Conservation (phyloP, 169 alveolate genomes). For the Eimeria acervulina region DNA sequence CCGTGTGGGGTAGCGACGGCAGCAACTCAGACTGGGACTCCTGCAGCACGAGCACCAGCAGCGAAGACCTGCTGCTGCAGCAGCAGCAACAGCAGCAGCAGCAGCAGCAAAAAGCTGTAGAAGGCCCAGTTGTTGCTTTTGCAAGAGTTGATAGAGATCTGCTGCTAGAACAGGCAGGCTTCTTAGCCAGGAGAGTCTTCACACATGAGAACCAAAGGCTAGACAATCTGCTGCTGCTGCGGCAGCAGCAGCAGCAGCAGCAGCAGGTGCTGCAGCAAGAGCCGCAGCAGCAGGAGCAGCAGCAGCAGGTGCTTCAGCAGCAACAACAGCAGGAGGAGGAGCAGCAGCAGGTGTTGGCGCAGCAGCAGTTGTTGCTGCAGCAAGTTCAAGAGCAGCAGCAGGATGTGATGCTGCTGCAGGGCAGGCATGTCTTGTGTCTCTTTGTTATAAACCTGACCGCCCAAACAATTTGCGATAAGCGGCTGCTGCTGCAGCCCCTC, state of each 20-base stretch:
- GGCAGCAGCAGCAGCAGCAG: constrained; percentile 14
- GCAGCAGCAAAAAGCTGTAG: not conserved
- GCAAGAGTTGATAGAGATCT: not conserved
- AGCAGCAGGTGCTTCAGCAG: not conserved
- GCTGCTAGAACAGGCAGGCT: not conserved
- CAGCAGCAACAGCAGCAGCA: not conserved
- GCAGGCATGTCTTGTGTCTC: constrained; percentile 10
- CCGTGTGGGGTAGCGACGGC: constrained; percentile 7
- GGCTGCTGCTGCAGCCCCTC: not conserved
- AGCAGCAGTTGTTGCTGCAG: not conserved
- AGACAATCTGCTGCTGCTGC: too few species aligned
- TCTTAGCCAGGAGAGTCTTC: not conserved
- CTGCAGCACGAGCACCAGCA: constrained; percentile 10
- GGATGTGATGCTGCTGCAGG: not conserved
- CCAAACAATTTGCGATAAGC: not conserved
- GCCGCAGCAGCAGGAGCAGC: too few species aligned
- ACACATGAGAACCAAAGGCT: not conserved
- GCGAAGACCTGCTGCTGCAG: not conserved
- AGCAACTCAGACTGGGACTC: constrained; percentile 19
- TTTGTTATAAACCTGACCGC: not conserved
- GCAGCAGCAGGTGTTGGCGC: not conserved
- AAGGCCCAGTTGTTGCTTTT: constrained; percentile 5
- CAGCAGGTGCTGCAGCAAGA: not conserved
- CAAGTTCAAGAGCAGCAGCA: not conserved
- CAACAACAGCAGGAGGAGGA: not conserved